These are phyloP conservation scores for Salix viminalis DNA, from an alignment of 345 rosid species.

Conservation along the genomic window DNA sequence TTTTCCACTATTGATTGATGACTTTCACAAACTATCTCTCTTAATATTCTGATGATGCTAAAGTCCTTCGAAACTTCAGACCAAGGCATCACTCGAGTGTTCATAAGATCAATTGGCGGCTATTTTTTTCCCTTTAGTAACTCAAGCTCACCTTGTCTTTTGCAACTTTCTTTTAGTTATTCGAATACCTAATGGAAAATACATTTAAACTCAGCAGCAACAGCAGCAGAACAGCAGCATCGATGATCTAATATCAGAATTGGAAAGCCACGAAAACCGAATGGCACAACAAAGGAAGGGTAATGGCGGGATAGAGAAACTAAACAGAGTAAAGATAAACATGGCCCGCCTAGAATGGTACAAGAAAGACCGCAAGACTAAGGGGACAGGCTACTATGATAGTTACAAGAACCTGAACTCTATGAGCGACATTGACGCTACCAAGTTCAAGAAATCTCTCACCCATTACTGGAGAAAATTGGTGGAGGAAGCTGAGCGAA, in stretches of 20 bases:
- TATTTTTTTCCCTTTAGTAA: not conserved
- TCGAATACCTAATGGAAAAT: not conserved
- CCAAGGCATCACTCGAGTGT: not conserved
- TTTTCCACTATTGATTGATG: not conserved
- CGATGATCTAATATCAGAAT: slow-evolving; percentile 7
- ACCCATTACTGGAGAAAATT: slow-evolving; percentile 39
- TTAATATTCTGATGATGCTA: not conserved
- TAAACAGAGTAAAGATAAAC: slow-evolving; percentile 34
- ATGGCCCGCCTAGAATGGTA: slow-evolving; percentile 58
- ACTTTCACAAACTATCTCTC: not conserved
- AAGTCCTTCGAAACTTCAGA: not conserved
- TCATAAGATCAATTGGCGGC: not conserved
- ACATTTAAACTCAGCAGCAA: slow-evolving; percentile 14
- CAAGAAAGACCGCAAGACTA: slow-evolving; percentile 39
- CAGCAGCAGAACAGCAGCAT: slow-evolving; percentile 12
- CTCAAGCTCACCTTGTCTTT: not conserved
- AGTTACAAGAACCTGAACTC: slow-evolving; percentile 27
- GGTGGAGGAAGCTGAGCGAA: slow-evolving; percentile 47
- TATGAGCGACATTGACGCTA: not conserved
- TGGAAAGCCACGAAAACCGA: slow-evolving; percentile 24
- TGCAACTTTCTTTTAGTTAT: not conserved
- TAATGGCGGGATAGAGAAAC: slow-evolving; percentile 27
- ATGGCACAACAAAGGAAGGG: slow-evolving; percentile 9
- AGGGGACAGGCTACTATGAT: slow-evolving; percentile 56
- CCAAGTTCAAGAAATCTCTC: slow-evolving; percentile 25